Evolutionary conservation across 1,284 basidiomycete species (phyloP).

Genomic region (Pascua sp.): DNA sequence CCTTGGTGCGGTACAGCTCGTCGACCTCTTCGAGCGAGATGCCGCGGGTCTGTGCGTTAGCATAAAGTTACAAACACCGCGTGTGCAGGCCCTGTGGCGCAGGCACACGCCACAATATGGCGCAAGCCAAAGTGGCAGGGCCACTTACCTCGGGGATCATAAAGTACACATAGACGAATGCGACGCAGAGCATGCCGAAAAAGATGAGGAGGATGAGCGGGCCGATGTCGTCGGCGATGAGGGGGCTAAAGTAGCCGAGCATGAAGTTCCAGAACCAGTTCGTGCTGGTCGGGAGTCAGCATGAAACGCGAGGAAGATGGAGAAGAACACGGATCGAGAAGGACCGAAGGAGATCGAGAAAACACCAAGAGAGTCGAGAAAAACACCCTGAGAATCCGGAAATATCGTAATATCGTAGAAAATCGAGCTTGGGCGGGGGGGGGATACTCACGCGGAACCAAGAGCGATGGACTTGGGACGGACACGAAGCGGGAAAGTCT

Average conservation of each 20-base stretch:
- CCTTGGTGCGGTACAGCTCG: slow-evolving; percentile 63
- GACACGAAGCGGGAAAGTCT: slow-evolving; percentile 68
- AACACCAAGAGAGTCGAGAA: too few species aligned
- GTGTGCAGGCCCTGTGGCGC: too few species aligned
- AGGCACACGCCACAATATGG: too few species aligned
- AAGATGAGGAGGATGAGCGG: slow-evolving; percentile 59
- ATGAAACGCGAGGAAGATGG: background rate
- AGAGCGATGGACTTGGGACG: slow-evolving; percentile 70
- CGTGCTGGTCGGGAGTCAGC: slow-evolving; percentile 22
- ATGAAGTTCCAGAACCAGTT: slow-evolving; percentile 59
- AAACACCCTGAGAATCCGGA: too few species aligned
- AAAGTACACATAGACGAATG: slow-evolving; percentile 59
- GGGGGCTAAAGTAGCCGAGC: slow-evolving; percentile 52
- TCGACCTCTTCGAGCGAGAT: slow-evolving; percentile 74
- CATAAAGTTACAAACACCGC: too few species aligned
- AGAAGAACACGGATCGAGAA: too few species aligned
- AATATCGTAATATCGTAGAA: too few species aligned
- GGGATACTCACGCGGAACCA: slow-evolving; percentile 56
- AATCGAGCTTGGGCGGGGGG: too few species aligned
- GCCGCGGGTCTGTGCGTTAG: slow-evolving; percentile 55
- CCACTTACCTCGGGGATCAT: slow-evolving; percentile 57
- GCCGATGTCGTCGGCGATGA: slow-evolving; percentile 64
- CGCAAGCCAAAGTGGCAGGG: too few species aligned
- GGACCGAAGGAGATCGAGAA: too few species aligned
- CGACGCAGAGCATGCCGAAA: slow-evolving; percentile 63